Evolutionary conservation across 2,329 filamentous ascomycete genomes (phyloP), one percentile per base, ranked within the genome.

Genomic region (Ophiosphaerella narmari): DNA sequence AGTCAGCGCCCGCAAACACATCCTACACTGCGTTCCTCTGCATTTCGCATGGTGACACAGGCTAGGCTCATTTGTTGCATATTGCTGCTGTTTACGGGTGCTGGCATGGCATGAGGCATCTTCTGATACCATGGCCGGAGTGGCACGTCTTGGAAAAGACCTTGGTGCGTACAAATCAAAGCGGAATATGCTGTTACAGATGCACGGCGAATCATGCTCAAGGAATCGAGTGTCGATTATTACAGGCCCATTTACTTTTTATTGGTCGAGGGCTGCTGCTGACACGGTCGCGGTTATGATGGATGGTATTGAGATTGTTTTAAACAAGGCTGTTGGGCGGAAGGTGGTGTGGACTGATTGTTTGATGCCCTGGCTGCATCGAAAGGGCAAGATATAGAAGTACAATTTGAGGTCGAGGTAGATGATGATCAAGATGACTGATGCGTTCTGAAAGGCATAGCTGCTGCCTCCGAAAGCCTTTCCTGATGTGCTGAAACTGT

Each of bases 351-450:
- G 57, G 62, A 69, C 62, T 70, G 67, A 66, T 67, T 67, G 63
- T 63, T 66, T 67, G 64, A 69, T 55, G 66, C 66, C 67, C 68
- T 58, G 61, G 64, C 57, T 62, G 63, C 63, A 71, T 70, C 68
- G 67, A 60, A 66, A 63, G 59, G 66, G 64, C 63, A 68, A 65
- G 60, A 68, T 64, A 71, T 74, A 74, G 68, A 72, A 74, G 71
- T 74, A 74, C 72, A 74, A 74, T 71, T 74, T 73, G 65, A 63
- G 68, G 72, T 65, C 70, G 71, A 68, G 54, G 63, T 56, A 65
- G 62, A 69, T 60, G 62, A 69, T 60, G 62, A 67, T 60, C 66
- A 64, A 71, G 69, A 72, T 66, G 69, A 65, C 65, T 68, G 63
- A 63, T 59, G 66, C 63, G 63, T 62, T 63, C 60, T 55, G 55